phyloP scores from a whole-genome alignment of 1,139 yeast genomes.

The Suhomyces yuchorum region DNA sequence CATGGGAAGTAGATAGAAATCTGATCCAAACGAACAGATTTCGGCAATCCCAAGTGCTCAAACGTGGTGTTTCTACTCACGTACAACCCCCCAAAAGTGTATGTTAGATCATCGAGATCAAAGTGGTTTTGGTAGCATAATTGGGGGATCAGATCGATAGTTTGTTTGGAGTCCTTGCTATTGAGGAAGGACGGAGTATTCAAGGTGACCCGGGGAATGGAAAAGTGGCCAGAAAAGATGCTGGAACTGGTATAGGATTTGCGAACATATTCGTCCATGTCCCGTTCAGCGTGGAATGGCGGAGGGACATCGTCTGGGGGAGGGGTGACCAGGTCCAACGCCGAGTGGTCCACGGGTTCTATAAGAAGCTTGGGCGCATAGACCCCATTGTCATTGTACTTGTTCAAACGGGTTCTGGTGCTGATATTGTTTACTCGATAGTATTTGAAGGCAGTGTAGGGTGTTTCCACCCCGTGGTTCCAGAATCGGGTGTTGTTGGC shows the following conservation, averaged over 20 bases:
- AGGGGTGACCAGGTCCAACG: conserved; percentile 2
- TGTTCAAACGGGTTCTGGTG: conserved; percentile 22
- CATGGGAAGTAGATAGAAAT: conserved; percentile 44
- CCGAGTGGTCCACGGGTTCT: conserved; percentile 26
- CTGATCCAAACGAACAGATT: conserved; percentile 29
- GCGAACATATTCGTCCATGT: conserved; percentile 16
- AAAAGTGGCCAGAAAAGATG: conserved; percentile 35
- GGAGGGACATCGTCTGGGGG: conserved; percentile 1
- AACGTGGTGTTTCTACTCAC: conserved; percentile 25
- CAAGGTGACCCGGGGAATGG: conserved; percentile 32
- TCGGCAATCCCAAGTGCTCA: conserved; percentile 39
- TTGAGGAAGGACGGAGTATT: conserved; percentile 24
- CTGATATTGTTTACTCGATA: conserved; percentile 18
- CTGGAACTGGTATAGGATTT: conserved; percentile 21
- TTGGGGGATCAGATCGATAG: conserved; percentile 25
- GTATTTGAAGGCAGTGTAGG: conserved; percentile 33
- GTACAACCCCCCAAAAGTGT: conserved; percentile 43
- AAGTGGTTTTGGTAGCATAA: conserved; percentile 40
- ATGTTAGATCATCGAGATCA: conserved; percentile 35
- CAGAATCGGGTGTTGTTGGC: conserved; percentile 19
- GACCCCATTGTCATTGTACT: conserved; percentile 24
- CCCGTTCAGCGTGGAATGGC: conserved; percentile 1
- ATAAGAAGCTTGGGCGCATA: conserved; percentile 32
- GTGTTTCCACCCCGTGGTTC: conserved; percentile 34
- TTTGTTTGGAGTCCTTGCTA: background rate